phyloP scores from a whole-genome alignment of 495 filamentous ascomycete genomes.

The Xylaria curta region DNA sequence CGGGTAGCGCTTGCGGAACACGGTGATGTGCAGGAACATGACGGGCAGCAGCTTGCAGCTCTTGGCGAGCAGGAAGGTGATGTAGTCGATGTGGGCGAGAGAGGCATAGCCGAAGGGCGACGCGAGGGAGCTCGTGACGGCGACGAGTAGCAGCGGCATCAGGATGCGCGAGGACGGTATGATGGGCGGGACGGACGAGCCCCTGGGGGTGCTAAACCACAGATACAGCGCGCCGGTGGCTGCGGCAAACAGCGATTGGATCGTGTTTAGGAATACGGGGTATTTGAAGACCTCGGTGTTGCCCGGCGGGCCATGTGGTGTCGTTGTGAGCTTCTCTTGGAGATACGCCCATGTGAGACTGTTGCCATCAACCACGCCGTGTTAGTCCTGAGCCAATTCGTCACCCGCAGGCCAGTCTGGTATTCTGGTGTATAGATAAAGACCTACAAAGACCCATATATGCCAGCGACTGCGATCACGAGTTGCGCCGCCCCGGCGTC shows the following conservation, averaged over 20 bases:
- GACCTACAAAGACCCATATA: slow-evolving; percentile 93
- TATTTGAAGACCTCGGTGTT: slow-evolving; percentile 81
- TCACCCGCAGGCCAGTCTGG: neutral
- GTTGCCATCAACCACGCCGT: slow-evolving; percentile 6
- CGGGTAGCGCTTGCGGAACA: slow-evolving; percentile 90
- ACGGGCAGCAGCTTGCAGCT: slow-evolving; percentile 97
- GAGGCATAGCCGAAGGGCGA: slow-evolving; percentile 94
- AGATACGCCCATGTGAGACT: slow-evolving; percentile 95
- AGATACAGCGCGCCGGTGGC: slow-evolving; percentile 84
- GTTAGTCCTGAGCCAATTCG: slow-evolving; percentile 22
- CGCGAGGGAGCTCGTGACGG: slow-evolving; percentile 84
- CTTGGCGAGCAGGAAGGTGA: slow-evolving; percentile 98
- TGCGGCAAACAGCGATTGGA: slow-evolving; percentile 91
- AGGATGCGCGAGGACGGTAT: slow-evolving; percentile 79
- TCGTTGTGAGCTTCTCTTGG: slow-evolving; percentile 97
- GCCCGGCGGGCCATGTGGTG: slow-evolving; percentile 70
- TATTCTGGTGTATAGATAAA: too few species aligned
- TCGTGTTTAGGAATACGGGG: slow-evolving; percentile 92
- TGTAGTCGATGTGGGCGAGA: slow-evolving; percentile 95
- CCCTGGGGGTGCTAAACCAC: slow-evolving; percentile 63
- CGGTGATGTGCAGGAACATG: slow-evolving; percentile 92
- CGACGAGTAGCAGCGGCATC: slow-evolving; percentile 81
- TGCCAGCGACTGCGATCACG: slow-evolving; percentile 85
- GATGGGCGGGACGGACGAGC: slow-evolving; percentile 62
- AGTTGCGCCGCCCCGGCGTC: slow-evolving; percentile 71